Percentiles rank a stretch among this genome's conserved stretches.
These are phyloP conservation scores for Lactifluus hygrophoroides DNA, from an alignment of 768 basidiomycete genomes.

Conservation along the genomic window DNA sequence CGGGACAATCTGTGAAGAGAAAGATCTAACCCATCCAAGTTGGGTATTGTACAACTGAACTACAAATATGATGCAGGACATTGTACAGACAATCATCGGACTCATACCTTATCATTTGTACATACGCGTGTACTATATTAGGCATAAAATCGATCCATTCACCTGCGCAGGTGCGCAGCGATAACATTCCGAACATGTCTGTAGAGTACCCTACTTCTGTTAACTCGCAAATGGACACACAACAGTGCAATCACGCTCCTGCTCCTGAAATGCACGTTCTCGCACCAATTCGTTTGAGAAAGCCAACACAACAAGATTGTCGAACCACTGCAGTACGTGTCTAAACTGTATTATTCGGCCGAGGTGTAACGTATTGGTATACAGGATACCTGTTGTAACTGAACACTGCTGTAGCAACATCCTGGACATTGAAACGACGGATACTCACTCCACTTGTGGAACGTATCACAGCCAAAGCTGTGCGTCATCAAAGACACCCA, in stretches of 20 bases:
- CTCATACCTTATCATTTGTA: no score
- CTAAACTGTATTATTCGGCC: neutral
- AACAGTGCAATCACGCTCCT: neutral
- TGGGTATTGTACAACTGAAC: neutral
- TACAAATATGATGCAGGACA: neutral
- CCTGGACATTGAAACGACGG: neutral
- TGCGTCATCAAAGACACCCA: slow-evolving; percentile 2
- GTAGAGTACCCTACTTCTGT: neutral
- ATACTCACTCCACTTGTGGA: neutral
- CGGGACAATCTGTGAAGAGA: no score
- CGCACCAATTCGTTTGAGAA: neutral
- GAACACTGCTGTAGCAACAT: neutral
- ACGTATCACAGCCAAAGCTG: neutral
- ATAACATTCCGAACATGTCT: neutral
- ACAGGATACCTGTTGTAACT: neutral
- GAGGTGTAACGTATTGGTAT: neutral
- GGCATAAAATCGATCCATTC: neutral
- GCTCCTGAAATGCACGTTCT: neutral
- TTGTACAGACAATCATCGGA: no score
- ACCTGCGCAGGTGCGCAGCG: neutral
- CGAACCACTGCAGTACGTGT: no score
- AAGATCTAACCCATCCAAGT: neutral
- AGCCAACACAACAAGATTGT: no score
- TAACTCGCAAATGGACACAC: neutral
- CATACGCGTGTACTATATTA: neutral